Evolutionary conservation across 306 rosid species (phyloP), one percentile per base, ranked within the genome.

Genomic region (Vachellia pachyceras): DNA sequence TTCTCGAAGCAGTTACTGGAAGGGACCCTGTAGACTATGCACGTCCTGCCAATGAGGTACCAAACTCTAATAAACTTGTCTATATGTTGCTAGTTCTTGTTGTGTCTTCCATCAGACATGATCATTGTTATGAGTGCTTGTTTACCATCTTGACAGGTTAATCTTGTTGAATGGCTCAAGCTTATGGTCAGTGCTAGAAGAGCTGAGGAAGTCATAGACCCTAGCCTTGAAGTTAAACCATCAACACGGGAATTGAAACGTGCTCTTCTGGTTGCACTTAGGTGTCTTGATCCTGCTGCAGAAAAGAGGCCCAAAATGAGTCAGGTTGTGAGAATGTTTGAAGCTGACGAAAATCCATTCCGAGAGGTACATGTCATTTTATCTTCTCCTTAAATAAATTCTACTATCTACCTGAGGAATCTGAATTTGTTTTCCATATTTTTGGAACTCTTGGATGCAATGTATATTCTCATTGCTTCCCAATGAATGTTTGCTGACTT

Each of bases 21-120:
- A 95, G 97, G 88, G 98, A 95, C 82, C 98, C 98, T 0, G 98
- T 92, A 68, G 98, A 92, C 84, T 95, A 95, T 77, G 79, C 89
- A 3, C 95, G 98, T 61, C 92, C 97, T 60, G 85, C 90, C 37
- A 84, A 90, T 70, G 97, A 95, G 97, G 98, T 92, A 77, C 76
- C 46, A 15, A 65, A 78, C 63, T 36, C 55, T 64, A 41, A 45
- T 33, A 41, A 68, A 10, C 46, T 74, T 55, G 76, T 37, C 69
- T 65, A n/a, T 73, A 10, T 52, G 57, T 60, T 58, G 14, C 65
- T 29, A 36, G 37, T 81, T 68, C 67, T 60, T 23, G 36, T 61
- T 23, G 54, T 60, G 49, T 54, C 25, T 49, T 40, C 55, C 11
- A 20, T 29, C 65, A 22, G 54, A 61, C 12, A 20, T 45, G 33